Base-by-base conservation (phyloP, 2,329 filamentous ascomycete species). In the Chrysoporthe puriensis region DNA sequence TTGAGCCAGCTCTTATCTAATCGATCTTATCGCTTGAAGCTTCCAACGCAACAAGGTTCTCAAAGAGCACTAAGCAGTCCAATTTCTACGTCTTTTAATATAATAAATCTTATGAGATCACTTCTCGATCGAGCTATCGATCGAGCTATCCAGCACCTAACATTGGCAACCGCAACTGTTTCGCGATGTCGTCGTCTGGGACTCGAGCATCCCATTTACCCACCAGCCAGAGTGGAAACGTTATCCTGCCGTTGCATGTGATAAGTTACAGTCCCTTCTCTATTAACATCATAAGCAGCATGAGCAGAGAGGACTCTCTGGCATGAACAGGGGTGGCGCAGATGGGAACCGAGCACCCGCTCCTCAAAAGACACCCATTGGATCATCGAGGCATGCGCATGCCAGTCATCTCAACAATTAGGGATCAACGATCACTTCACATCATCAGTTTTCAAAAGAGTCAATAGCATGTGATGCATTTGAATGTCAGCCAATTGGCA, bases 401-500 rank as follows among this genome's bases (percentile, higher is more conserved):
- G 18, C 32, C 32, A 54, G 50, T 32, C 50, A 54, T 54, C n/a
- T 58, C n/a, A 7, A 13, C 56, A 58, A 40, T 34, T 11, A 1
- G n/a, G n/a, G 18, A 42, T 26, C 4, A 54, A 34, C 3, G 2
- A 14, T n/a, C 9, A 60, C 36, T 43, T 60, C 34, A 43, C 57
- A 42, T 21, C n/a, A 43, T 42, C 9, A 5, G 44, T 60, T 44
- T 16, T 11, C 57, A 60, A 46, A 32, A 14, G 16, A 61, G 59
- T 13, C 6, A 32, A 40, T 40, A 40, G 34, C 6, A 40, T 34
- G 13, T 18, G 34, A 40, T 57, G 34, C 18, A 40, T n/a, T n/a
- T 34, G 21, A 16, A 60, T n/a, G 43, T 36, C 16, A 32, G 59
- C 59, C 59, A 48, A 26, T 18, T 61, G 59, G 59, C 59, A 34